Percentiles rank a stretch among this genome's conserved stretches.
These are phyloP conservation scores for Daldinia sp. DNA, from an alignment of 2,329 filamentous ascomycete genomes.

Conservation along the genomic window DNA sequence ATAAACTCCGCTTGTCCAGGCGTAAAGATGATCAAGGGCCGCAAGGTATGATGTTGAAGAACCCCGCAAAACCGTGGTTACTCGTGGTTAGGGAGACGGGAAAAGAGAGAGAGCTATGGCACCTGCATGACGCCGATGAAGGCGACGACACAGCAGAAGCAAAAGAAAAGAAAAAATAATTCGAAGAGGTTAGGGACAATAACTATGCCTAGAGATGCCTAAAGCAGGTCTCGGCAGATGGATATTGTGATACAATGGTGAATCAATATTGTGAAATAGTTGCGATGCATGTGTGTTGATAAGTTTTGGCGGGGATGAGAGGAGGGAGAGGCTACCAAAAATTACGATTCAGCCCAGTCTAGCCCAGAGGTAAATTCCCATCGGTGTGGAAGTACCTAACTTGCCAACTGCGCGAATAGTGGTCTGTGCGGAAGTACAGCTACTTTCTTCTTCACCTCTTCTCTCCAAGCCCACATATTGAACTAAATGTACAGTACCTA, in stretches of 20 bases:
- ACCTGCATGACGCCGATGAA: slow-evolving; percentile 46
- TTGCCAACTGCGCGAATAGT: neutral
- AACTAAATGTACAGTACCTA: neutral
- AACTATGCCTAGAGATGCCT: neutral
- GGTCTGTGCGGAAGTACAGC: slow-evolving; percentile 8
- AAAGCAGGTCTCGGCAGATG: slow-evolving; percentile 17
- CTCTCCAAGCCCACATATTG: too few species aligned
- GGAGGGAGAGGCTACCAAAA: slow-evolving; percentile 42
- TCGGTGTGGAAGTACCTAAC: neutral
- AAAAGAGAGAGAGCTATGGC: slow-evolving; percentile 41
- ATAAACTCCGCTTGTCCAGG: slow-evolving; percentile 6
- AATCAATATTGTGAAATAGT: slow-evolving; percentile 30
- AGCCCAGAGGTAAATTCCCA: slow-evolving; percentile 24
- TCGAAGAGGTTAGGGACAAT: neutral
- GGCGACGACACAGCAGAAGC: neutral
- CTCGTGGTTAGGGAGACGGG: slow-evolving; percentile 29
- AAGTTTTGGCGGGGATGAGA: slow-evolving; percentile 37
- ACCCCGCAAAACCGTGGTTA: slow-evolving; percentile 39
- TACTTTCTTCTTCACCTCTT: neutral
- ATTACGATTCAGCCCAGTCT: slow-evolving; percentile 39
- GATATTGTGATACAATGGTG: slow-evolving; percentile 28
- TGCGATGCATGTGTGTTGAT: slow-evolving; percentile 35
- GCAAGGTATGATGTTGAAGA: slow-evolving; percentile 25
- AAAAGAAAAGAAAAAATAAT: neutral
- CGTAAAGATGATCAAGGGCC: slow-evolving; percentile 12